These are phyloP conservation scores for Tylopilus plumbeoviolaceoides DNA, from an alignment of 768 basidiomycete genomes.

Conservation along the genomic window DNA sequence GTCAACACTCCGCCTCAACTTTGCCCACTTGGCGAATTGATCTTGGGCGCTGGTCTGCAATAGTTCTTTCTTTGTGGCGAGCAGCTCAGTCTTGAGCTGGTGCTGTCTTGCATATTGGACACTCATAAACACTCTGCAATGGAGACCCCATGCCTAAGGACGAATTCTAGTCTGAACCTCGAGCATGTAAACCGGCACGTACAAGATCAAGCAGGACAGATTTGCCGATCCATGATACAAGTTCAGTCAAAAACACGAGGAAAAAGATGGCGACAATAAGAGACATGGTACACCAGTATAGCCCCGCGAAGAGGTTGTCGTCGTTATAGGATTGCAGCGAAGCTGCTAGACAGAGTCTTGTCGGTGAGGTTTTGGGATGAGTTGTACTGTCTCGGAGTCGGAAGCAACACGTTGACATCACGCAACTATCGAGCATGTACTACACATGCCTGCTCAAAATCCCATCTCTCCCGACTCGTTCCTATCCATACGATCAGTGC, in stretches of 20 bases:
- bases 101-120: conserved; percentile 55
- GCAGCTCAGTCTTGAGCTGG: conserved; percentile 73
- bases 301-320: not conserved
- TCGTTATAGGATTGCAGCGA: conserved; percentile 5
- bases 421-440: not conserved
- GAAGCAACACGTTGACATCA: conserved; percentile 18
- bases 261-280: conserved; percentile 79
- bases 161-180: conserved; percentile 1
- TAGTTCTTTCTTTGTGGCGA: conserved; percentile 80
- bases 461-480: too few relatives aligned
- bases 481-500: too few relatives aligned
- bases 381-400: not conserved
- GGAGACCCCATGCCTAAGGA: conserved; percentile 67
- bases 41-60: conserved; percentile 91
- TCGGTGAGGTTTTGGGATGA: not conserved
- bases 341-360: not conserved
- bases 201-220: conserved; percentile 79
- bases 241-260: conserved; percentile 77
- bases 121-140: conserved; percentile 63
- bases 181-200: conserved; percentile 30
- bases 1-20: conserved; percentile 84
- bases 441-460: too few relatives aligned
- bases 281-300: conserved; percentile 47
- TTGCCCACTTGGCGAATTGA: conserved; percentile 98
- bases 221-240: conserved; percentile 87